phyloP scores from a whole-genome alignment of 1,284 basidiomycete genomes.

The Ceratobasidium sp. region DNA sequence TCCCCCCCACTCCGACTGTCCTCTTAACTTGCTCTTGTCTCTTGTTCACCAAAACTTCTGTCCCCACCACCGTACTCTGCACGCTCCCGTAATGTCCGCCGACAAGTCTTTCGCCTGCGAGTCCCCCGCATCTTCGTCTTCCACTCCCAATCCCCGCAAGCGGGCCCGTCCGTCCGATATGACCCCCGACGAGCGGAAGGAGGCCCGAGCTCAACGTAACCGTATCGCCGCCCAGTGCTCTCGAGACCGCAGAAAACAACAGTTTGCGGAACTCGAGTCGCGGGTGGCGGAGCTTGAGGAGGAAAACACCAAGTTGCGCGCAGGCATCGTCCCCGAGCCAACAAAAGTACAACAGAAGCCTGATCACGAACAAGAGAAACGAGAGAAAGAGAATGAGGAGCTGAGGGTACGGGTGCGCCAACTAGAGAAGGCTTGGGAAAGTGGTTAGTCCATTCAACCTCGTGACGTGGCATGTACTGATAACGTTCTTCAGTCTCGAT shows the following conservation, averaged over 20 bases:
- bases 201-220: slow-evolving; percentile 85
- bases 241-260: slow-evolving; percentile 82
- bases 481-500: slow-evolving; percentile 65
- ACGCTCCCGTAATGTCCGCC: slow-evolving; percentile 26
- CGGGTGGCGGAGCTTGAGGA: slow-evolving; percentile 63
- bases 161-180: slow-evolving; percentile 71
- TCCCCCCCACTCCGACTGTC: slow-evolving; percentile 5
- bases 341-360: slow-evolving; percentile 44
- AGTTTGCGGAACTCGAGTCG: slow-evolving; percentile 67
- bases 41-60: slow-evolving; percentile 29
- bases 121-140: slow-evolving; percentile 55
- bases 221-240: slow-evolving; percentile 87
- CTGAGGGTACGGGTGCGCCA: slow-evolving; percentile 71
- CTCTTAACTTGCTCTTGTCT: slow-evolving; percentile 42
- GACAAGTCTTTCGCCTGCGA: slow-evolving; percentile 29
- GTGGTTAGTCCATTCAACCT: slow-evolving; percentile 73
- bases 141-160: slow-evolving; percentile 67
- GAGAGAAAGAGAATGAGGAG: slow-evolving; percentile 78
- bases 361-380: slow-evolving; percentile 59
- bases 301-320: slow-evolving; percentile 63
- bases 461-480: slow-evolving; percentile 53
- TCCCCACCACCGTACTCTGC: slow-evolving; percentile 13
- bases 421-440: slow-evolving; percentile 82
- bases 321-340: slow-evolving; percentile 54
- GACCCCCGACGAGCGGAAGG: slow-evolving; percentile 79